Base-by-base conservation (phyloP, 495 filamentous ascomycete species). In the Penicillium mononematosum region DNA sequence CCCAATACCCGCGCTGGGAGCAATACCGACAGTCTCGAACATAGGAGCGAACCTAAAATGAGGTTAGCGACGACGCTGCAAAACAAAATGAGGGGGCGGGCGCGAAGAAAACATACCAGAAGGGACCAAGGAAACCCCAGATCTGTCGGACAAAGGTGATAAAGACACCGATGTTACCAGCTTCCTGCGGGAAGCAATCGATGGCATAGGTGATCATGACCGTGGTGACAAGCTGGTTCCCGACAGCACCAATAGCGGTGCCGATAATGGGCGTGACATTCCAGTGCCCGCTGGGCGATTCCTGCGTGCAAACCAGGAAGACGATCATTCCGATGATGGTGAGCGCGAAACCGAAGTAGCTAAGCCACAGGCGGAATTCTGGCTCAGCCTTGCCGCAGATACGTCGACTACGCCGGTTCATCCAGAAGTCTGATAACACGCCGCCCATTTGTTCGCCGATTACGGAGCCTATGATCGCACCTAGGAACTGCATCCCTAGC, bases 91-190 rank as follows among this genome's bases (percentile, higher is more conserved):
- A 6, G 36, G 3, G 36, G n/a, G 16, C 20, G 20, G 20, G 20
- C 20, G 22, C 1, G 53, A 36, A 38, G 36, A 14, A 45, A 9
- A 51, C 43, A 55, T 58, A 81, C 77, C 78, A 83, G 61, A 83
- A 83, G 5, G 78, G 78, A 20, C 81, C 81, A 56, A 84, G 76
- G 61, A 84, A 84, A 0, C 80, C 79, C 80, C 79, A 83, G 22
- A 71, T 76, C 51, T 78, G 75, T 9, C 81, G 65, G 29, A 83
- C 71, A 53, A 83, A 76, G 9, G 70, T 82, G 55, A 83, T 70
- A 50, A 82, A 82, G 1, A 84, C 80, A 41, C 80, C 81, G n/a
- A 84, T 66, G 56, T 71, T 75, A 12, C 68, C 75, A 5, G 78
- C 67, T 24, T 80, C 74, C 29, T 76, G 69, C 0, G 64, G 77